Evolutionary conservation across 163 green algal species (phyloP).

Genomic region (Coccomyxa subellipsoidea): DNA sequence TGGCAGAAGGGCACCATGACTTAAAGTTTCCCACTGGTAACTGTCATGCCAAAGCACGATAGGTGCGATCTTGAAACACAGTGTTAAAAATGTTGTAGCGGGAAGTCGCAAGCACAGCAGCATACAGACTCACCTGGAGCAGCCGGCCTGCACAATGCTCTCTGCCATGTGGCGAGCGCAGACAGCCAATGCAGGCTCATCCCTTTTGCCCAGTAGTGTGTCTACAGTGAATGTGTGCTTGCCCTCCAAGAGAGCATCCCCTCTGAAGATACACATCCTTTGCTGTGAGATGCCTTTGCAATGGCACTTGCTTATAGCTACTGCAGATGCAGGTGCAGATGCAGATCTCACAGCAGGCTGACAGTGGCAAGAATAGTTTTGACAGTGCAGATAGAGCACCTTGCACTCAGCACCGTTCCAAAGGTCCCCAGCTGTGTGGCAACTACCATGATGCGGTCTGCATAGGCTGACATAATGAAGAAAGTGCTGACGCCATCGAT

Average conservation of each 20-base stretch:
- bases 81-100: background rate
- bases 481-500: slow-evolving; percentile 22
- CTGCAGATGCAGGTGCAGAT: too few species aligned
- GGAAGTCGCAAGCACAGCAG: background rate
- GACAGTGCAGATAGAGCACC: slow-evolving; percentile 11
- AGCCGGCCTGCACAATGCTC: background rate
- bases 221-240: slow-evolving; percentile 34
- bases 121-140: background rate
- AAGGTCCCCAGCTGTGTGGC: slow-evolving; percentile 41
- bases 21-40: too few species aligned
- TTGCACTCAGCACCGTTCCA: slow-evolving; percentile 40
- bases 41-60: background rate
- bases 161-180: slow-evolving; percentile 38
- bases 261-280: slow-evolving; percentile 23
- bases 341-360: too few species aligned
- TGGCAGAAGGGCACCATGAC: too few species aligned
- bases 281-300: too few species aligned
- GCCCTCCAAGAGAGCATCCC: slow-evolving; percentile 38
- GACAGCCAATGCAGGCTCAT: slow-evolving; percentile 37
- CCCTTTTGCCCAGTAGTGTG: slow-evolving; percentile 40
- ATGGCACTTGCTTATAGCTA: too few species aligned
- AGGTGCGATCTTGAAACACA: background rate
- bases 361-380: too few species aligned
- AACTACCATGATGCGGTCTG: slow-evolving; percentile 38
- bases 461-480: slow-evolving; percentile 35